Base-by-base conservation (phyloP, 2,329 filamentous ascomycete species). In the Cephalotrichum gorgonifer region DNA sequence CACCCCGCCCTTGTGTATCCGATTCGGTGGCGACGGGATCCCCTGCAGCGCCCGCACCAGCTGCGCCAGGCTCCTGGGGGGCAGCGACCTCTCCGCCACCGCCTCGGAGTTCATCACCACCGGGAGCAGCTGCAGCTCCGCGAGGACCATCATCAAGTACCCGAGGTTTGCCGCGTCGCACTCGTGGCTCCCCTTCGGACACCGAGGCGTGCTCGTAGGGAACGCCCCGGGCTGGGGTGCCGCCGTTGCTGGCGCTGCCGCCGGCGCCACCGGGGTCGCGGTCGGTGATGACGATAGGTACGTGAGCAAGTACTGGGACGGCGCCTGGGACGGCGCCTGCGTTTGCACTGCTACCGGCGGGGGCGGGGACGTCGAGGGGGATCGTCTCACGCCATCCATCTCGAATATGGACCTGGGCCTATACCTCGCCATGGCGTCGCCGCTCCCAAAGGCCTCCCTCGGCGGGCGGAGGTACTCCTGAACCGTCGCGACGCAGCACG, bases 91-190 rank as follows among this genome's bases (percentile, higher is more conserved):
- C n/a, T 50, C 45, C 2, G 53, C 41, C 6, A 64, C 47, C 0
- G 56, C 54, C 9, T 58, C 44, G 0, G 61, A 59, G 1, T 63
- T 60, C 56, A 74, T 57, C 4, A 75, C 60, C 5, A 62, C 64
- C 3, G 65, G 60, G 2, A 75, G 55, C 1, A 76, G 58, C 39
- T 66, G 64, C 47, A 76, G 60, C 53, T 76, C 71, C 46, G 70
- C 70, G 48, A 70, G 72, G 0, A 70, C 60, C n/a, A 75, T 62
- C 68, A 78, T 73, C 30, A 76, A 55, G 73, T 73, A 78, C 3
- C 75, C 75, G 0, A 78, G 62, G 48, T 74, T 76, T 0, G 68
- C 67, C 0, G 74, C 72, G 52, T 78, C 75, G 49, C 75, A 78
- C 55, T 63, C 61, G 48, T 71, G 72, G 48, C 67, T 72, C 1